Base-by-base conservation (phyloP, 2,329 filamentous ascomycete genomes). In the Colletotrichum horii region DNA sequence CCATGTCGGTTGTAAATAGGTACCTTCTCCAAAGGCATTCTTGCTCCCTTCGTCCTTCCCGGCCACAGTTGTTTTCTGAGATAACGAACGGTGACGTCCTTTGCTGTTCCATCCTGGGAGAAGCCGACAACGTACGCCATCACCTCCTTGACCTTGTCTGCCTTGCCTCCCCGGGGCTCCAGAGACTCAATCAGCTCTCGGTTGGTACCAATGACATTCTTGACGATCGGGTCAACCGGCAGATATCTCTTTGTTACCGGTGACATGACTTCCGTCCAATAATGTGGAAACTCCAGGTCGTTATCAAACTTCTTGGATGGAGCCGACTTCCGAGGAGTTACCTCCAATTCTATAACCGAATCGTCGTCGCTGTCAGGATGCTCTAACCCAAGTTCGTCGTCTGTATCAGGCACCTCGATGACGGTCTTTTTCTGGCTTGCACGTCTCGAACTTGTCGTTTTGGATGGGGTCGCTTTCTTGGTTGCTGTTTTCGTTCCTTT, bases 11-110 rank as follows among this genome's bases (percentile, higher is more conserved):
- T 93, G 82, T 96, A 93, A 8, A 98, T 87, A 0, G 96, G 93
- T 2, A 98, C 88, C 81, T 96, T 98, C 79, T 97, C 95, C 3
- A 93, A 82, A 0, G 94, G 91, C 82, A 98, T 90, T 8, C 97
- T 91, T 77, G 93, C 90, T 6, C 96, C 95, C 82, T 98, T 98
- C 0, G 96, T 98, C 79, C 96, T 94, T 6, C 97, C 96, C 1
- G 97, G 97, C 82, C 96, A 93, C 69, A 94, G 90, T 73, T 94
- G 94, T 26, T 93, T 92, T 80, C 94, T 96, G 9, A 99, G 87
- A 83, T 99, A 99, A 32, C 97, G 91, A 14, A 97, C 93, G 0
- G 97, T 99, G 19, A 99, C 94, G 82, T 99, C 97, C 82, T 98
- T 98, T 15, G 95, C 96, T 0, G 95, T 96, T 3, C 95, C 95